Evolutionary conservation across 768 basidiomycete species (phyloP), one percentile per base, ranked within the genome.

Genomic region (Boletus huronensis): DNA sequence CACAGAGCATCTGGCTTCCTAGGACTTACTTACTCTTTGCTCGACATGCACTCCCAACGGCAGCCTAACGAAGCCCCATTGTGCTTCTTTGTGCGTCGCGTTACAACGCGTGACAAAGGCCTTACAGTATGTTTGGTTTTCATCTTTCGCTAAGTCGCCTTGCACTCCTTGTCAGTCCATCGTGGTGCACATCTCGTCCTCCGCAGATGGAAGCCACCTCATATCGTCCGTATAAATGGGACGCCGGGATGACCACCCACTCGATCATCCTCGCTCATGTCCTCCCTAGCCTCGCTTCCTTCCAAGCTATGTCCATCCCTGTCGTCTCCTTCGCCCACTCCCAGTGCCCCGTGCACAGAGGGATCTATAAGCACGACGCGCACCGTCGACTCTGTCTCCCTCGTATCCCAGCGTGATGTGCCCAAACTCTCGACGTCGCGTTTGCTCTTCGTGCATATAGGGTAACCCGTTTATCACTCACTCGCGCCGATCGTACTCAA

Each of bases 391-490:
- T 58, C 66, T n/a, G 48, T 55, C 50, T 59, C 67, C 47, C 32
- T 67, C n/a, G 61, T 32, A 13, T 71, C 61, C 34, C 43, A 55
- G 19, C 46, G 48, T 29, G 61, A 66, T 45, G 57, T 52, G 39
- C 57, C 60, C 21, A 54, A 59, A 1, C 69, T 85, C 40, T 85
- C 88, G 5, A 82, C 81, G 1, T 54, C 75, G 25, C 80, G 80
- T 28, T 78, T 88, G 50, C 73, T 87, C 47, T 67, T 81, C 42
- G 79, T 84, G 23, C 88, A 90, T 67, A 76, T 88, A 58, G 88
- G 88, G 88, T 88, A 70, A 55, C 63, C 21, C 29, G 17, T 14
- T 39, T 19, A 43, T 36, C 41, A n/a, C 34, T 40, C 14, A 8
- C 52, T 44, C 34, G 23, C 35, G 29, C 45, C 47, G 44, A 40